Conservation (phyloP, 495 filamentous ascomycete species). For the Halenospora varia region DNA sequence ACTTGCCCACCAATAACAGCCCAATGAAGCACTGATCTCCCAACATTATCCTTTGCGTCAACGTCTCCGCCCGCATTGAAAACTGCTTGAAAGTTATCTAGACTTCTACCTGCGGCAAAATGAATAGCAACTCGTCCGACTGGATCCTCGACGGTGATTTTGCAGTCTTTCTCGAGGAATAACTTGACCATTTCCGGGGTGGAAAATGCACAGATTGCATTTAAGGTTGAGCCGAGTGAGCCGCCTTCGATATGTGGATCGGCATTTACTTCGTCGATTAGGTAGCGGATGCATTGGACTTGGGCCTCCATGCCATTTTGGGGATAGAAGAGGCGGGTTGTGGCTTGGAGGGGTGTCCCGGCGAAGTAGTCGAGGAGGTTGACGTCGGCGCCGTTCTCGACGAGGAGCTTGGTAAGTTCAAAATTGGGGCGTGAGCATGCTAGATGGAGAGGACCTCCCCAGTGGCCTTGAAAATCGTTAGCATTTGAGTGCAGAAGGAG, state of each 20-base stretch:
- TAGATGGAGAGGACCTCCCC: slow-evolving; percentile 14
- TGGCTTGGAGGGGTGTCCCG: slow-evolving; percentile 20
- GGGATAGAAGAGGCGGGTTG: background rate
- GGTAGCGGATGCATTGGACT: slow-evolving; percentile 9
- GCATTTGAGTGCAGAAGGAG: too few relatives aligned
- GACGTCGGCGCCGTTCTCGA: slow-evolving; percentile 17
- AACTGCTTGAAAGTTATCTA: slow-evolving; percentile 10
- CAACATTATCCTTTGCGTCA: slow-evolving; percentile 7
- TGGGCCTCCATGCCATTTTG: background rate
- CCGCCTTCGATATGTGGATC: slow-evolving; percentile 10
- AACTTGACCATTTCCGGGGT: slow-evolving; percentile 11
- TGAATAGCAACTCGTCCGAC: slow-evolving; percentile 17
- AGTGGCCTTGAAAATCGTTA: too few relatives aligned
- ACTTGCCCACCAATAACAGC: slow-evolving; percentile 7
- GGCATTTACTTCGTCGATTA: slow-evolving; percentile 15
- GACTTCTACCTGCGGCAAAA: slow-evolving; percentile 6
- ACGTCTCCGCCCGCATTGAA: slow-evolving; percentile 7
- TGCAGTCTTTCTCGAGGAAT: slow-evolving; percentile 13
- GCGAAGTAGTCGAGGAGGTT: slow-evolving; percentile 8
- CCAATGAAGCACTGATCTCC: slow-evolving; percentile 17
- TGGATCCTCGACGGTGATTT: slow-evolving; percentile 6
- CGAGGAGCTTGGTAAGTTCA: slow-evolving; percentile 10
- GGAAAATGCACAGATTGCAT: slow-evolving; percentile 9
- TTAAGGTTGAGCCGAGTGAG: slow-evolving; percentile 18
- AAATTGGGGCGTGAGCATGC: background rate